Percentiles rank a stretch among this genome's conserved stretches.
phyloP scores from a whole-genome alignment of 1,139 yeast species.

The Yamadazyma blattariae region DNA sequence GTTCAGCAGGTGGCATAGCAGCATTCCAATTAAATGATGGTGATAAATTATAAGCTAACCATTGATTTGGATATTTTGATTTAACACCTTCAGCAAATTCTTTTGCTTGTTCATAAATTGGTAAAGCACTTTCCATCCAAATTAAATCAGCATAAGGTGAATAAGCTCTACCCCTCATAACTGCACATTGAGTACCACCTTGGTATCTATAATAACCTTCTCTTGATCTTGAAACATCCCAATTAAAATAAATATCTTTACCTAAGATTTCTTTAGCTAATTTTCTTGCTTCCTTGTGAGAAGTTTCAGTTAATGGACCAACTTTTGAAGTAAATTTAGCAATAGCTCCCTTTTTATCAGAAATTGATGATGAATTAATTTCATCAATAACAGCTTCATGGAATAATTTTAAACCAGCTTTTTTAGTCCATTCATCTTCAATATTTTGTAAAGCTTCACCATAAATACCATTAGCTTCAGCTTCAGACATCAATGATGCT shows the following conservation, averaged over 20 bases:
- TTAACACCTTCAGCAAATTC: slow-evolving; percentile 93
- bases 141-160: slow-evolving; percentile 95
- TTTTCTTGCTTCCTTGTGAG: slow-evolving; percentile 78
- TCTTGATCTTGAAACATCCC: slow-evolving; percentile 95
- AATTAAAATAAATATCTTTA: slow-evolving; percentile 83
- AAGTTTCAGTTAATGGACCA: slow-evolving; percentile 70
- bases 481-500: slow-evolving; percentile 75
- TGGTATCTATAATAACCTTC: slow-evolving; percentile 96
- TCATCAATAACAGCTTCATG: slow-evolving; percentile 89
- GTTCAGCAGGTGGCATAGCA: slow-evolving; percentile 87
- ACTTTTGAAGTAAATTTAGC: slow-evolving; percentile 65
- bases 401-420: slow-evolving; percentile 86
- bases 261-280: slow-evolving; percentile 78
- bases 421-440: slow-evolving; percentile 80
- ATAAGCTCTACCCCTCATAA: slow-evolving; percentile 94
- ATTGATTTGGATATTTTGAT: slow-evolving; percentile 77
- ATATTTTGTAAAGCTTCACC: slow-evolving; percentile 70
- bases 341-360: slow-evolving; percentile 67
- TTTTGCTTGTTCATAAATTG: slow-evolving; percentile 90
- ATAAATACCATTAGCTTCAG: slow-evolving; percentile 69
- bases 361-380: slow-evolving; percentile 58
- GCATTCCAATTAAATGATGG: slow-evolving; percentile 98
- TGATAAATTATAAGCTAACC: slow-evolving; percentile 94
- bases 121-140: slow-evolving; percentile 98
- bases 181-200: slow-evolving; percentile 98